Base-by-base conservation (phyloP, 345 rosid species). In the Eucalyptus decipiens region DNA sequence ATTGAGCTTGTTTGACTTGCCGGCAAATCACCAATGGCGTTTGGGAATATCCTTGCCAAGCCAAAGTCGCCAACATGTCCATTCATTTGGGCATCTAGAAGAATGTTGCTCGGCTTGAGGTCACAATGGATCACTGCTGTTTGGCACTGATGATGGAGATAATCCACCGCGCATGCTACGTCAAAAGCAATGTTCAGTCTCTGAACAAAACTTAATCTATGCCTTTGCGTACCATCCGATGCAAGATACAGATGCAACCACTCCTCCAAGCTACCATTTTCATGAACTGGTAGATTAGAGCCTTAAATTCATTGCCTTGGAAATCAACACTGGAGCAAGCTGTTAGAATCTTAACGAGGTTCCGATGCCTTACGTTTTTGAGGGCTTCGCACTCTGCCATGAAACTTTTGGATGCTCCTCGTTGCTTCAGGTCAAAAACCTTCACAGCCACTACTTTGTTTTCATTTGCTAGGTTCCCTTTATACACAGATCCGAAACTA, bases 241-340 rank as follows among this genome's bases (percentile, higher is more conserved):
- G 28, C 50, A n/a, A 8, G 5, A 51, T 28, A 12, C 30, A 87
- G 52, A 81, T 88, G 91, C 87, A 89, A 54, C 91, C 91, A 91
- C 43, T 91, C 89, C 11, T 91, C 90, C 28, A 91, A 85, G 81
- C 89, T 91, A 24, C 91, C 91, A 80, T 91, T 91, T 48, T 83
- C 91, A 89, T 86, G 76, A 72, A 86, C 86, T 86, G 67, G 6
- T 87, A 88, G 6, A 89, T 86, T 9, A 91, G 65, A 49, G 92
- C 91, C 90, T 89, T 91, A 72, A 91, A 91, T 23, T 89, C 91
- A 12, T 86, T 88, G 17, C 86, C 91, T 18, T 86, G 87, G 67
- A 76, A 88, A 80, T 88, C 90, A 80, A 86, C 52, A 24, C 86
- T 88, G 10, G 89, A 88, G 13, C 89, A 88, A 49, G 88, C 47